Conservation (phyloP, 148 eudicot species). For the Camellia japonica region DNA sequence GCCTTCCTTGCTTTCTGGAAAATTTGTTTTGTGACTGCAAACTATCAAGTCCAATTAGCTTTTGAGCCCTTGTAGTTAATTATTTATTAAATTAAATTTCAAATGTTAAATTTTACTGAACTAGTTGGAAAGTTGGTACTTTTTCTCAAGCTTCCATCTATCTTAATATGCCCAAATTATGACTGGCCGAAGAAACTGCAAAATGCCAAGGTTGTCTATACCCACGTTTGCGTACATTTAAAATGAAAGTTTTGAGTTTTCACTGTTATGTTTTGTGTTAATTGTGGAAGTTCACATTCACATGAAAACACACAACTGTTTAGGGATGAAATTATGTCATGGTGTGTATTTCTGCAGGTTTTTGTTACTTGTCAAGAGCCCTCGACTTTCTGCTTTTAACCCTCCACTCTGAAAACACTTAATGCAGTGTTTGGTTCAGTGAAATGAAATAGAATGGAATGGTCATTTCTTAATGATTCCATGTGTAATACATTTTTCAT, state of each 20-base stretch:
- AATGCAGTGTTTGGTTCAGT: too few species aligned
- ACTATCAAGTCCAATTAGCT: neutral
- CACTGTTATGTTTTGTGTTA: neutral
- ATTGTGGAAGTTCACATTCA: too few species aligned
- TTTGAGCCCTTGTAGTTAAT: neutral
- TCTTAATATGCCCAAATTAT: neutral
- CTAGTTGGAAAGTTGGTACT: slow-evolving; percentile 4
- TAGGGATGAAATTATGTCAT: neutral
- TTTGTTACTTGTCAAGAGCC: neutral
- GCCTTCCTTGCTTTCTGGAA: neutral
- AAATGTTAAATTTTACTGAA: neutral
- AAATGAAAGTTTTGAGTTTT: neutral
- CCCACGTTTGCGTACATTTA: neutral
- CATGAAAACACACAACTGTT: neutral
- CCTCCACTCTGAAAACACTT: neutral
- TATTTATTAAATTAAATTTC: neutral
- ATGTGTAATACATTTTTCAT: too few species aligned
- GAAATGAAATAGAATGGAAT: too few species aligned
- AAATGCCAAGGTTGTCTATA: neutral
- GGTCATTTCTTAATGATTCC: too few species aligned
- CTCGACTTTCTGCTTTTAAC: neutral
- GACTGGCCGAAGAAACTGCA: neutral
- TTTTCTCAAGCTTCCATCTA: slow-evolving; percentile 1
- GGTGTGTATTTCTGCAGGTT: neutral
- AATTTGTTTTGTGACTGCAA: neutral